Percentiles rank a stretch among this genome's conserved stretches.
Conservation (phyloP, 305 asterid genomes). For the Plantago coronopus region DNA sequence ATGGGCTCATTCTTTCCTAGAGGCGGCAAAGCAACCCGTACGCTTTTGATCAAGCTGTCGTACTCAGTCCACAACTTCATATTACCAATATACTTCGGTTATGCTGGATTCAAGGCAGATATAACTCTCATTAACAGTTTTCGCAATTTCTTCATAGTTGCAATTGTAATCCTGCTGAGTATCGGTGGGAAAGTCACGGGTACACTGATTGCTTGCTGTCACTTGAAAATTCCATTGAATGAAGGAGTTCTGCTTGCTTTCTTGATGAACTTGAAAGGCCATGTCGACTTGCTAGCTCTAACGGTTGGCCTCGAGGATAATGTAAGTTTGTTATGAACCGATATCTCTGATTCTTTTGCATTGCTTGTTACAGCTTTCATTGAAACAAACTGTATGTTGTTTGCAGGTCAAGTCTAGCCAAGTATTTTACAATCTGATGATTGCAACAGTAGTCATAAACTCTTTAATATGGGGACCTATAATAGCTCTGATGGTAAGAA, state of each 20-base stretch:
- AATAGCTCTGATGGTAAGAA: conserved; percentile 69
- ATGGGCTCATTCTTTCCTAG: conserved; percentile 85
- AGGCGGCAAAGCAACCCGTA: conserved; percentile 86
- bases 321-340: conserved; percentile 36
- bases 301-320: conserved; percentile 49
- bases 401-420: conserved; percentile 66
- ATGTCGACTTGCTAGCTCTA: conserved; percentile 76
- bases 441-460: conserved; percentile 65
- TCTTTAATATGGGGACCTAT: conserved; percentile 87
- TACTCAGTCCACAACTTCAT: conserved; percentile 78
- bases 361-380: conserved; percentile 10
- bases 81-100: conserved; percentile 91
- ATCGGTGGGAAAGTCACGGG: conserved; percentile 93
- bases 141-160: conserved; percentile 44
- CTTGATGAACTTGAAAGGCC: conserved; percentile 95
- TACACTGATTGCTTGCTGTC: conserved; percentile 70
- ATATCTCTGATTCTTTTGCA: background rate
- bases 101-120: conserved; percentile 85
- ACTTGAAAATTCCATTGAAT: conserved; percentile 72
- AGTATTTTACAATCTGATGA: conserved; percentile 67
- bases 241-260: conserved; percentile 92
- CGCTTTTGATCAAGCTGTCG: conserved; percentile 70
- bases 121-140: conserved; percentile 44
- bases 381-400: conserved; percentile 20
- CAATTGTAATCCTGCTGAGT: conserved; percentile 62